phyloP scores from a whole-genome alignment of 495 filamentous ascomycete genomes.

The Symbiotaphrina buchneri region DNA sequence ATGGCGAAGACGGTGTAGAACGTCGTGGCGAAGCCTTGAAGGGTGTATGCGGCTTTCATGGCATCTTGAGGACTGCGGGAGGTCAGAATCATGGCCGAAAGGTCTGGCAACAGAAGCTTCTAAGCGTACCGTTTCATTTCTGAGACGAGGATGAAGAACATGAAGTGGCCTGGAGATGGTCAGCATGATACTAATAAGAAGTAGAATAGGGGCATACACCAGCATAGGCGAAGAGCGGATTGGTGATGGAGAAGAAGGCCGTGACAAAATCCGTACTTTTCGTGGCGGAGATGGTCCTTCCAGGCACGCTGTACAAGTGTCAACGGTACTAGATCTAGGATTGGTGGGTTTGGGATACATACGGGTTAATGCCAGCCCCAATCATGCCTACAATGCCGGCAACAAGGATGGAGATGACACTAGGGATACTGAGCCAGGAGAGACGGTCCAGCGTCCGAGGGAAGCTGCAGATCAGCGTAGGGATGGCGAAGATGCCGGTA shows the following conservation, averaged over 20 bases:
- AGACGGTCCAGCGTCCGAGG: slow-evolving; percentile 1
- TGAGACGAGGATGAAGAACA: slow-evolving; percentile 56
- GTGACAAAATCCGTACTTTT: slow-evolving; percentile 6
- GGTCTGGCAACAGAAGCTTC: slow-evolving; percentile 38
- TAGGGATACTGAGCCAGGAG: slow-evolving; percentile 6
- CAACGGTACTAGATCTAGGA: slow-evolving; percentile 11
- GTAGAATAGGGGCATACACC: slow-evolving; percentile 1
- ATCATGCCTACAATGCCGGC: slow-evolving; percentile 50
- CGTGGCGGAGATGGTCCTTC: slow-evolving; percentile 8
- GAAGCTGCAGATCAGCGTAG: slow-evolving; percentile 14
- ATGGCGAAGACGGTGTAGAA: slow-evolving; percentile 46
- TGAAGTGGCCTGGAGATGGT: slow-evolving; percentile 27
- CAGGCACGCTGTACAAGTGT: too few relatives aligned
- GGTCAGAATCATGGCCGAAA: slow-evolving; percentile 1
- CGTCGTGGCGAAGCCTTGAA: slow-evolving; percentile 38
- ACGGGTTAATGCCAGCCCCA: slow-evolving; percentile 32
- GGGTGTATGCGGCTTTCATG: slow-evolving; percentile 27
- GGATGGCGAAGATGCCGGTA: slow-evolving; percentile 19
- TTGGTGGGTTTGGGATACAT: slow-evolving; percentile 15
- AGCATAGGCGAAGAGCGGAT: slow-evolving; percentile 55
- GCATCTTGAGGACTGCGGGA: slow-evolving; percentile 5
- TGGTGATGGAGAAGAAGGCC: slow-evolving; percentile 36
- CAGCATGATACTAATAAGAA: slow-evolving; percentile 7
- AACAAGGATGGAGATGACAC: slow-evolving; percentile 36
- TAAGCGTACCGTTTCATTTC: slow-evolving; percentile 53